Evolutionary conservation across 306 rosid species (phyloP), one percentile per base, ranked within the genome.

Genomic region (Boehmeria nivea): DNA sequence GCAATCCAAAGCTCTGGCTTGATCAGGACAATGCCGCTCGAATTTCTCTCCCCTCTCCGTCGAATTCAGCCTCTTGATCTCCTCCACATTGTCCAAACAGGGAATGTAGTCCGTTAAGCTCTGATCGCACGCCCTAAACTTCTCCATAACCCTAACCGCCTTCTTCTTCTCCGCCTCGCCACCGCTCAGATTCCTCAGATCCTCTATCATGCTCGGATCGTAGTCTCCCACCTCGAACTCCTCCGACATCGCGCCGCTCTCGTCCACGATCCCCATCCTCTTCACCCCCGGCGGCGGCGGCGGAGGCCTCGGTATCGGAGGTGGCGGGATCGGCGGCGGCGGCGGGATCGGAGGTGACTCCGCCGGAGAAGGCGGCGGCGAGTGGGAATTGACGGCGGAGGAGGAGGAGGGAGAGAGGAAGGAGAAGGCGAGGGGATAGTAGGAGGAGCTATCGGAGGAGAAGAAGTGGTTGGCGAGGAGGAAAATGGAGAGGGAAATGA

Each of bases 211-310:
- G 50, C 48, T 63, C 4, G 64, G 67, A 72, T 80, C 94, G 3
- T 70, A 60, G 14, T 80, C 89, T 1, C 98, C 94, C 19, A 87
- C 72, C 36, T 63, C 72, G 62, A 90, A 87, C 49, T 84, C 79
- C 59, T 78, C 83, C 38, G 93, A 63, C 98, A 91, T 84, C 3
- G 76, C 72, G 21, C 96, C 98, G 46, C 77, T 80, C 49, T 79
- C 87, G 46, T 87, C 85, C 38, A 91, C 27, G 18, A 91, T 47
- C 17, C 95, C 98, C 67, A 66, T 72, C 58, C 81, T 61, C 75
- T 76, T 73, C 57, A 75, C 72, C 36, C 43, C 66, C 34, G 59
- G 18, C 13, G 66, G 67, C 12, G 97, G 86, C 8, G 82, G 71
- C 7, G 81, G 76, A 0, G 81, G 63, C 3, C 60, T 54, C 20